Conservation (phyloP, 345 rosid genomes). For the Salix dunnii region DNA sequence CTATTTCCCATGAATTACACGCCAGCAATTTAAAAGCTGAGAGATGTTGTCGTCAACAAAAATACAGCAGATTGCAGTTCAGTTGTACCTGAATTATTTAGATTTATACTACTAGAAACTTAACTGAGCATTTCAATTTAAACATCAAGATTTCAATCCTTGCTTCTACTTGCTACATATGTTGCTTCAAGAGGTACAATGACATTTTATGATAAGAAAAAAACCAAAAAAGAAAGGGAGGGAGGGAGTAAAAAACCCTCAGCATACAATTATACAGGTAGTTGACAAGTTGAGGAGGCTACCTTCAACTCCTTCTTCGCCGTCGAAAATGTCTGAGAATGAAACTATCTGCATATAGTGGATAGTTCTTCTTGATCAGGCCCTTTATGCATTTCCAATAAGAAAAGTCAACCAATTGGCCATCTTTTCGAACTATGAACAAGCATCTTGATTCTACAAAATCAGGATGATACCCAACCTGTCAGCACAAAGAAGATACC, state of each 20-base stretch:
- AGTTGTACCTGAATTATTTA: not conserved
- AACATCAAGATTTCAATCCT: not conserved
- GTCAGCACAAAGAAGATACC: slow-evolving; percentile 19
- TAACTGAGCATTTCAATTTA: not conserved
- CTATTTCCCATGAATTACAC: not conserved
- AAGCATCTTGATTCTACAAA: slow-evolving; percentile 71
- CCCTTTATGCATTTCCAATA: slow-evolving; percentile 99
- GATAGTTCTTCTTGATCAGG: slow-evolving; percentile 81
- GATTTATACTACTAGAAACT: not conserved
- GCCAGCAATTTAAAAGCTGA: not conserved
- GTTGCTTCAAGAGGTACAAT: not conserved
- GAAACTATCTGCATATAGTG: slow-evolving; percentile 83
- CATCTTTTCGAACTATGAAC: slow-evolving; percentile 83
- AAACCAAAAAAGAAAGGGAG: not conserved
- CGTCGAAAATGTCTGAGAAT: slow-evolving; percentile 79
- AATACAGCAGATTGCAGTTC: not conserved
- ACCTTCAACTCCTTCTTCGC: slow-evolving; percentile 45
- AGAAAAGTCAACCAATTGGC: slow-evolving; percentile 72
- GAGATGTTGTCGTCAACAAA: not conserved
- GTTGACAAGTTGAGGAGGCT: slow-evolving; percentile 22
- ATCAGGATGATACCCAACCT: slow-evolving; percentile 90
- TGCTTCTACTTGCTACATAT: slow-evolving; percentile 7
- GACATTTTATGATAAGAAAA: not conserved
- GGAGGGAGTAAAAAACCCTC: not conserved
- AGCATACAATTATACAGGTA: slow-evolving; percentile 1